These are phyloP conservation scores for Phaseolus coccineus DNA, from an alignment of 331 rosid genomes.

Conservation along the genomic window DNA sequence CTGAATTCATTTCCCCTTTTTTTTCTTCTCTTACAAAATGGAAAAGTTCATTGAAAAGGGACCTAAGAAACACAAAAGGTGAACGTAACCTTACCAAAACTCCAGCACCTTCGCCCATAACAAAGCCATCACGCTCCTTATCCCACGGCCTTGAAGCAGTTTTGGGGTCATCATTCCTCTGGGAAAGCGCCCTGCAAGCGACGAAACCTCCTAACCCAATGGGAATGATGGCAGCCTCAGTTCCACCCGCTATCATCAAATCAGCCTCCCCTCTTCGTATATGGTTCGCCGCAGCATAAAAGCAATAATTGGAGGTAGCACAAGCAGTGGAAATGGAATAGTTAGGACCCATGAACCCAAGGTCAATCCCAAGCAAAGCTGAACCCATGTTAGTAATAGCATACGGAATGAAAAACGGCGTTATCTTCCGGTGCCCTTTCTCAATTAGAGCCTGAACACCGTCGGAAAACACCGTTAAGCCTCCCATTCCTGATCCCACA, in stretches of 20 bases:
- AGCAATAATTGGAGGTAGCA: constrained; percentile 96
- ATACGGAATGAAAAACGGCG: constrained; percentile 94
- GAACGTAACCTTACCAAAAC: constrained; percentile 67
- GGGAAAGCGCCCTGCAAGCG: constrained; percentile 96
- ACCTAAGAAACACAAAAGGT: neutral
- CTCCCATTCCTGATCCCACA: constrained; percentile 97
- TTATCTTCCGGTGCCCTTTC: constrained; percentile 81
- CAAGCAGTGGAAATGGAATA: constrained; percentile 97
- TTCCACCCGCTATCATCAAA: constrained; percentile 96
- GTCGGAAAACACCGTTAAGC: constrained; percentile 83
- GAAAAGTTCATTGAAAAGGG: neutral
- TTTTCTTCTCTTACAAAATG: neutral
- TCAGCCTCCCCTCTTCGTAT: constrained; percentile 99
- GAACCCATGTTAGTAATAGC: constrained; percentile 97
- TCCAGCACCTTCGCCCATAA: constrained; percentile 99
- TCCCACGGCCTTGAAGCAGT: constrained; percentile 99
- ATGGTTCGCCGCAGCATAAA: constrained; percentile 95
- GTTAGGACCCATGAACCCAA: constrained; percentile 96
- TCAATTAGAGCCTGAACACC: constrained; percentile 86
- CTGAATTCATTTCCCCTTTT: neutral
- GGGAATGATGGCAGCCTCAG: constrained; percentile 95
- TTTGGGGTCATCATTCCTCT: constrained; percentile 94
- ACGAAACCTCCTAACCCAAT: constrained; percentile 96
- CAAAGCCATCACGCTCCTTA: constrained; percentile 93
- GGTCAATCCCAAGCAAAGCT: constrained; percentile 89